A percentile compares a stretch with the other conserved stretches of the same genome.
Conservation (phyloP, 2,329 filamentous ascomycete species). For the Tolypocladium ophioglossoides region DNA sequence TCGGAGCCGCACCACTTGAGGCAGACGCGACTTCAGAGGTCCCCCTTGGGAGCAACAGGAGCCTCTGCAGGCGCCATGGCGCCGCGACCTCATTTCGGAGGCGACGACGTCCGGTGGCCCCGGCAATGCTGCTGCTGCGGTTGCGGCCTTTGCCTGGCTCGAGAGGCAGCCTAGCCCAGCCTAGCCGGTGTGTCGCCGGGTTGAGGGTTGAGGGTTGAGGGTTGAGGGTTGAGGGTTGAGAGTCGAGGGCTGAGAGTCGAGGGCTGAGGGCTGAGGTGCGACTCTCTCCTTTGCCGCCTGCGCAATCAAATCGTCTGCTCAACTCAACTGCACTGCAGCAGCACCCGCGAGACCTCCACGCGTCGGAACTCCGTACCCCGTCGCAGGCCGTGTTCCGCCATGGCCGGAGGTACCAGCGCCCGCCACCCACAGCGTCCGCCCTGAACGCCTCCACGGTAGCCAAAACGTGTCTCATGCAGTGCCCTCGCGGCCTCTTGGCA, state of each 20-base stretch:
- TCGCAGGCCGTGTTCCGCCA: not conserved
- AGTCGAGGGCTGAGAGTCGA: too few relatives aligned
- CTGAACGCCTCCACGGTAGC: conserved; percentile 1
- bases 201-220: too few relatives aligned
- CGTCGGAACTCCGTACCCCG: not conserved
- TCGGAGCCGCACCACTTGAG: conserved; percentile 17
- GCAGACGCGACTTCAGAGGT: conserved; percentile 10
- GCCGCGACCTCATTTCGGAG: conserved; percentile 5
- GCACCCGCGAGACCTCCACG: not conserved
- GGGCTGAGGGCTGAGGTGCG: too few relatives aligned
- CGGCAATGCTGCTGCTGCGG: not conserved
- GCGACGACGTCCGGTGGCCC: not conserved
- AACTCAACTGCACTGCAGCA: not conserved
- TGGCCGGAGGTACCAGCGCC: not conserved
- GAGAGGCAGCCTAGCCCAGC: not conserved
- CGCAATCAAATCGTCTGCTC: too few relatives aligned
- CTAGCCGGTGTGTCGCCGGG: too few relatives aligned
- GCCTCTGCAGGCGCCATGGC: not conserved
- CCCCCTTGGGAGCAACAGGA: not conserved
- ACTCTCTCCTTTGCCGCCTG: too few relatives aligned
- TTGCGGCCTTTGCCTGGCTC: not conserved
- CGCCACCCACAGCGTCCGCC: not conserved
- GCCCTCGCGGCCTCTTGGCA: not conserved
- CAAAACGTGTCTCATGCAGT: conserved; percentile 8
- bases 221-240: too few relatives aligned